These are phyloP conservation scores for Beauveria sp. DNA, from an alignment of 2,329 filamentous ascomycete genomes.

Conservation along the genomic window DNA sequence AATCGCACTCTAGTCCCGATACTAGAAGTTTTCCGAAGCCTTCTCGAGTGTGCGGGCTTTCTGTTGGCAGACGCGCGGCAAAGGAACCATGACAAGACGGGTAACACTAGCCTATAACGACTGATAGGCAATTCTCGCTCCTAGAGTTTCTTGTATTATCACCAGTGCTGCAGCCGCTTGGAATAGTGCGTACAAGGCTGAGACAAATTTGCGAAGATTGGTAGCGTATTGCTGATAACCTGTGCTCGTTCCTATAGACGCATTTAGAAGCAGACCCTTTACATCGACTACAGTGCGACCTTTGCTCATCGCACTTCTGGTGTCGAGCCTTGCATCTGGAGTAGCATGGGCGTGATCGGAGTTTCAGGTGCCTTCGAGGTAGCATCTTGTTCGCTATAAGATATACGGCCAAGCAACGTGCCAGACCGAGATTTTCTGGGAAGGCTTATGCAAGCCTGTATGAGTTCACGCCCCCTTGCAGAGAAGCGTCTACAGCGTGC, in stretches of 20 bases:
- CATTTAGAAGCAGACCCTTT: conserved; percentile 7
- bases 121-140: too few relatives aligned
- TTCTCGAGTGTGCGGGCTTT: too few relatives aligned
- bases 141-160: too few relatives aligned
- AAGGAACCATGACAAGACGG: too few relatives aligned
- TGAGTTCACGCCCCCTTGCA: too few relatives aligned
- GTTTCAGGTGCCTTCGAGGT: neutral
- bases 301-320: conserved; percentile 16
- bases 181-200: neutral
- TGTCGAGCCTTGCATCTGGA: conserved; percentile 14
- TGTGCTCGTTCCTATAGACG: conserved; percentile 8
- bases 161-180: neutral
- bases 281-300: conserved; percentile 15
- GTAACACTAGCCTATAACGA: too few relatives aligned
- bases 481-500: rapidly evolving
- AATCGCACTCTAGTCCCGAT: too few relatives aligned
- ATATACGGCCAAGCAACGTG: neutral
- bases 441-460: too few relatives aligned
- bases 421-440: too few relatives aligned
- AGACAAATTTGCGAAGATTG: neutral
- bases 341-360: conserved; percentile 15
- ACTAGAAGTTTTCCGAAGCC: too few relatives aligned
- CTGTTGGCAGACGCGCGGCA: too few relatives aligned
- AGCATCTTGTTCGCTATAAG: neutral
- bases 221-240: neutral